A percentile compares a stretch with the other conserved stretches of the same genome.
Conservation (phyloP, 371 early-diverging fungal genomes). For the Syncephalastrum contaminatum region DNA sequence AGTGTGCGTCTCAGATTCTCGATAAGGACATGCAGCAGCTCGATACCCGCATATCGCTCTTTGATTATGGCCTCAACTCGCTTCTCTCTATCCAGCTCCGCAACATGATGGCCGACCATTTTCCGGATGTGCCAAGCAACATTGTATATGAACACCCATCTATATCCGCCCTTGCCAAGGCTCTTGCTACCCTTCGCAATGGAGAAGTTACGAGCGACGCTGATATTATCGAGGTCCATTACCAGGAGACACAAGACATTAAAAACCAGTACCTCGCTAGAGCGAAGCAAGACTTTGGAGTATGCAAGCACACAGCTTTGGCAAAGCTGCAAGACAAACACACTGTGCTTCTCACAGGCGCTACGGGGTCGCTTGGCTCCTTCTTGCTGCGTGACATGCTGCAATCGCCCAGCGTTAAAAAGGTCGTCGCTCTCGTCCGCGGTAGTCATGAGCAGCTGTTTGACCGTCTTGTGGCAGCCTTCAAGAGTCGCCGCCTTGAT, state of each 20-base stretch:
- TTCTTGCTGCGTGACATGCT: conserved; percentile 32
- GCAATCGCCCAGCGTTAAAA: conserved; percentile 17
- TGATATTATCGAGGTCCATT: conserved; percentile 6
- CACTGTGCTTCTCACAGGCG: conserved; percentile 38
- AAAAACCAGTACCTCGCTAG: conserved; percentile 12
- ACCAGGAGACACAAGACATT: conserved; percentile 11
- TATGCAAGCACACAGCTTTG: conserved; percentile 4
- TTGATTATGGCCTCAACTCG: conserved; percentile 7
- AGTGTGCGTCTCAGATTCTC: too few relatives aligned
- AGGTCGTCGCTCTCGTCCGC: conserved; percentile 31
- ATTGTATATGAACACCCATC: conserved; percentile 31
- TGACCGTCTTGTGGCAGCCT: conserved; percentile 21
- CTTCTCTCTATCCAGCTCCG: conserved; percentile 4
- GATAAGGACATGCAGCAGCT: too few relatives aligned
- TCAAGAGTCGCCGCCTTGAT: conserved; percentile 25
- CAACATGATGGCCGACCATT: conserved; percentile 11
- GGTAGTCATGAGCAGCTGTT: conserved; percentile 5
- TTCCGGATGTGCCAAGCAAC: conserved; percentile 20
- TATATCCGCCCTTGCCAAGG: conserved; percentile 12
- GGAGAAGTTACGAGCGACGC: neutral
- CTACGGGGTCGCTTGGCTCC: conserved; percentile 42
- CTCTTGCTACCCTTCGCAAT: neutral
- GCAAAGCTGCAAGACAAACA: conserved; percentile 8
- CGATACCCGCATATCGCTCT: neutral
- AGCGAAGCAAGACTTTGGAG: conserved; percentile 23